Evolutionary conservation across 768 basidiomycete genomes (phyloP).

Genomic region (Mycena kentingensis): DNA sequence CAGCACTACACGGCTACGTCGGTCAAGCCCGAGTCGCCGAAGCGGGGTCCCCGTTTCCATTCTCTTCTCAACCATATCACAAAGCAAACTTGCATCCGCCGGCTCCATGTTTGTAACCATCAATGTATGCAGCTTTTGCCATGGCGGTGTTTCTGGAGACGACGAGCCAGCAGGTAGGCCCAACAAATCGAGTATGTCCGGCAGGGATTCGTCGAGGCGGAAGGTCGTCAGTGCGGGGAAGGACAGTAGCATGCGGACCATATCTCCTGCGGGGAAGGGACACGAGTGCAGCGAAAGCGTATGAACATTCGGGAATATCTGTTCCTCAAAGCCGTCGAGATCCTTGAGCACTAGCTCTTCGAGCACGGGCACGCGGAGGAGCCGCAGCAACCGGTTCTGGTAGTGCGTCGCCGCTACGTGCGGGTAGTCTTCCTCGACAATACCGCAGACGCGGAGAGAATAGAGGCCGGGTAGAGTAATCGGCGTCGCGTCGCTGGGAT

Average conservation of each 20-base stretch:
- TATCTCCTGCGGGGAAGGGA: conserved; percentile 33
- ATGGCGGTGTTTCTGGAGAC: conserved; percentile 22
- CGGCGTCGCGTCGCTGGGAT: conserved; percentile 23
- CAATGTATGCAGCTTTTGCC: conserved; percentile 40
- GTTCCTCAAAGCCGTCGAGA: conserved; percentile 37
- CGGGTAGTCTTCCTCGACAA: conserved; percentile 9
- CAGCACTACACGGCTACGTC: conserved; percentile 38
- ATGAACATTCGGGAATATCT: conserved; percentile 35
- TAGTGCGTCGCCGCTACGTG: conserved; percentile 27
- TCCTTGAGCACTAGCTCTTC: conserved; percentile 38
- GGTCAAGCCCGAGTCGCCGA: conserved; percentile 35
- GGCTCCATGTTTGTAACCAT: conserved; percentile 35
- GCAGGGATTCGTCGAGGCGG: conserved; percentile 36
- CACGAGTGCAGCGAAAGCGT: conserved; percentile 38
- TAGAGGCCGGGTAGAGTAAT: conserved; percentile 37
- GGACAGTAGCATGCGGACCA: conserved; percentile 34
- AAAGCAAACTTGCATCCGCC: conserved; percentile 34
- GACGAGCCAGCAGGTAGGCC: conserved; percentile 20
- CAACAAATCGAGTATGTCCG: conserved; percentile 34
- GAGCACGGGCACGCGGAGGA: conserved; percentile 39
- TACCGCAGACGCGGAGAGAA: conserved; percentile 44
- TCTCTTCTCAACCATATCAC: conserved; percentile 33
- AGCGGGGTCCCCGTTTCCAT: conserved; percentile 23
- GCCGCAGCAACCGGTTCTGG: conserved; percentile 38
- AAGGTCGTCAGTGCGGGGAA: conserved; percentile 39